Percentiles rank a stretch among this genome's conserved stretches.
Conservation (phyloP, 768 basidiomycete species). For the Mycena belliarum region DNA sequence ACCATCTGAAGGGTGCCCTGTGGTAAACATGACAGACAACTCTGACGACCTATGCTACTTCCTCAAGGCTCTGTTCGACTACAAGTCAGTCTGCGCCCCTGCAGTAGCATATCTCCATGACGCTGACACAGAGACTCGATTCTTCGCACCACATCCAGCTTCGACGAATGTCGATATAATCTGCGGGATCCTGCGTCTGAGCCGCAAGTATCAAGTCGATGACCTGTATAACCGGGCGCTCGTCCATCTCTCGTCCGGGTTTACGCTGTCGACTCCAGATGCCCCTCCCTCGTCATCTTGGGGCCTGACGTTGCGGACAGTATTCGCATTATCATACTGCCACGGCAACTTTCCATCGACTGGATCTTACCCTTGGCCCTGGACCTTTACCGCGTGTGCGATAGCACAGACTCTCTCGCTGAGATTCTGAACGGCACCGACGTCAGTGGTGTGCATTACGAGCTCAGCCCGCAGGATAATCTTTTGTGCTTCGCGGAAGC, state of each 20-base stretch:
- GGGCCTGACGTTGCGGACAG: not conserved
- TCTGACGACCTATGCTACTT: constrained; percentile 3
- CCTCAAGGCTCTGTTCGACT: constrained; percentile 11
- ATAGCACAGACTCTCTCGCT: not conserved
- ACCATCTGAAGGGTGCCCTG: constrained; percentile 14
- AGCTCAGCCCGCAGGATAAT: constrained; percentile 1
- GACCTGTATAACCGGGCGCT: constrained; percentile 2
- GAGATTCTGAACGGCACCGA: not conserved
- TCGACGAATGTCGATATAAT: not conserved
- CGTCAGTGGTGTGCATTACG: not conserved
- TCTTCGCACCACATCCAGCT: constrained; percentile 2
- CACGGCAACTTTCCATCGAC: constrained; percentile 4
- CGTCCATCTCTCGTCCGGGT: constrained; percentile 1
- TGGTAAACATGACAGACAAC: constrained; percentile 15
- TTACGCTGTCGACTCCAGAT: not conserved
- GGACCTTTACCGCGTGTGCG: constrained; percentile 1
- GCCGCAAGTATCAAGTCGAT: constrained; percentile 15
- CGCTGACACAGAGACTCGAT: not conserved
- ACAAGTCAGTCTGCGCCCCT: not conserved
- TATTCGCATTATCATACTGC: not conserved
- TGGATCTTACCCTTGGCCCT: constrained; percentile 8
- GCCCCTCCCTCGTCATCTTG: not conserved
- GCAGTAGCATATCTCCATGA: too few species aligned
- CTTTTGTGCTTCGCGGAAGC: not conserved
- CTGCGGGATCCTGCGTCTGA: constrained; percentile 6